Base-by-base conservation (phyloP, 2,329 filamentous ascomycete species). In the Capronia coronata region DNA sequence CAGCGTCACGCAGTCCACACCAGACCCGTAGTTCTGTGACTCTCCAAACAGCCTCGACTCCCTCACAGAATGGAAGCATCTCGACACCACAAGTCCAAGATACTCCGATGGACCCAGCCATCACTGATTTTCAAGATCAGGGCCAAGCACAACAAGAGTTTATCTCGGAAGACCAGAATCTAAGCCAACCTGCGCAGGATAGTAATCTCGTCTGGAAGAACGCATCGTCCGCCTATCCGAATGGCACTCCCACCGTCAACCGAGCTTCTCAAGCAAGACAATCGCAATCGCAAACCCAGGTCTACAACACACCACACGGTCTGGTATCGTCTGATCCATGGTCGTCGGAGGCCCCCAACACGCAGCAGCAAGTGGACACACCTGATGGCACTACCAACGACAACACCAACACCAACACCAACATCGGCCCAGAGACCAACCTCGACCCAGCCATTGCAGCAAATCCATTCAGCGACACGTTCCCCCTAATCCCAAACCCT, bases 401-500 rank as follows among this genome's bases (percentile, higher is more conserved):
- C 34, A 37, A 18, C 21, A n/a, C n/a, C n/a, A n/a, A n/a, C n/a
- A 42, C 38, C 39, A 50, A 46, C 16, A 38, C 46, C 32, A 27
- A 25, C 13, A 30, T 42, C 25, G 44, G 45, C 8, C 19, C 37
- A 7, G 55, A 49, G 9, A 38, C 43, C 25, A 42, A 50, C 9
- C 25, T 42, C 9, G 52, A 47, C 10, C 46, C 49, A 19, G 47
- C 43, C 21, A 34, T 51, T 5, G 48, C 50, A 8, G 48, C 54
- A 11, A 56, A 58, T 30, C 56, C 53, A 10, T 56, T 56, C 44
- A 54, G 50, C 27, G 53, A 56, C 39, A 46, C 46, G 16, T 55
- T 59, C 32, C 57, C 58, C 16, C 22, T 59, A 43, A 48, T 87
- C 9, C 65, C 80, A 7, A 71, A 86, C 60, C 85, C 85, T 32